phyloP scores from a whole-genome alignment of 2,329 filamentous ascomycete species.

The Diaporthe citrichinensis region DNA sequence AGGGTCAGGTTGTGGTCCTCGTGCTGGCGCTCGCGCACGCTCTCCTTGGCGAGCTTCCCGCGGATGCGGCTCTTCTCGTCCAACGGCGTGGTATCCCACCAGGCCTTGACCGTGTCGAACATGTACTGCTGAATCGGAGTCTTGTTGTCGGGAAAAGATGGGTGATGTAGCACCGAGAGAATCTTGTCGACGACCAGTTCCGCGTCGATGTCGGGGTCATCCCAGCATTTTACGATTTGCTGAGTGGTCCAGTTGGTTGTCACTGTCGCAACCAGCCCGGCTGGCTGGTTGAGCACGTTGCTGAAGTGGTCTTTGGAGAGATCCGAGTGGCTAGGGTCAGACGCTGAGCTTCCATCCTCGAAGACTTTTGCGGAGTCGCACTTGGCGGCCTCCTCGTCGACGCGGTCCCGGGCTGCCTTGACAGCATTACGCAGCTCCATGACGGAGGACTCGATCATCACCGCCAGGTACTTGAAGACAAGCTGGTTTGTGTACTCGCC shows the following conservation, averaged over 20 bases:
- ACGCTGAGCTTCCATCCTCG: conserved; percentile 53
- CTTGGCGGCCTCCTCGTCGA: conserved; percentile 50
- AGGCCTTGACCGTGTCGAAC: conserved; percentile 75
- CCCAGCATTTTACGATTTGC: conserved; percentile 78
- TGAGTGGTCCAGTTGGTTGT: conserved; percentile 78
- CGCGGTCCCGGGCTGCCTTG: conserved; percentile 49
- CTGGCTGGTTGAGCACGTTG: conserved; percentile 70
- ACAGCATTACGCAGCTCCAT: conserved; percentile 50
- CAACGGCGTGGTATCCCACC: conserved; percentile 55
- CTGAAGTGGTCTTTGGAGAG: conserved; percentile 73
- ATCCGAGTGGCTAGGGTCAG: conserved; percentile 71
- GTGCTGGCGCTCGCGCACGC: conserved; percentile 47
- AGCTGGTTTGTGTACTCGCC: conserved; percentile 50
- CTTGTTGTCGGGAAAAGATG: conserved; percentile 65
- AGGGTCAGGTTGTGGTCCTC: conserved; percentile 49
- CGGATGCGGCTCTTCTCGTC: conserved; percentile 46
- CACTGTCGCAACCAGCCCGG: conserved; percentile 66
- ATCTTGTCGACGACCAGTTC: conserved; percentile 75
- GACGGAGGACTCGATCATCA: conserved; percentile 50
- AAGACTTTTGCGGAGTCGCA: conserved; percentile 48
- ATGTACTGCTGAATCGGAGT: conserved; percentile 74
- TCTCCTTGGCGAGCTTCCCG: conserved; percentile 47
- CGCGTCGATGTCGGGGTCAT: conserved; percentile 73
- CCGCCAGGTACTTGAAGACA: conserved; percentile 48
- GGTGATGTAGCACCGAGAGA: conserved; percentile 76